Conservation (phyloP, 805 yeast genomes). For the Myxozyma monticola region DNA sequence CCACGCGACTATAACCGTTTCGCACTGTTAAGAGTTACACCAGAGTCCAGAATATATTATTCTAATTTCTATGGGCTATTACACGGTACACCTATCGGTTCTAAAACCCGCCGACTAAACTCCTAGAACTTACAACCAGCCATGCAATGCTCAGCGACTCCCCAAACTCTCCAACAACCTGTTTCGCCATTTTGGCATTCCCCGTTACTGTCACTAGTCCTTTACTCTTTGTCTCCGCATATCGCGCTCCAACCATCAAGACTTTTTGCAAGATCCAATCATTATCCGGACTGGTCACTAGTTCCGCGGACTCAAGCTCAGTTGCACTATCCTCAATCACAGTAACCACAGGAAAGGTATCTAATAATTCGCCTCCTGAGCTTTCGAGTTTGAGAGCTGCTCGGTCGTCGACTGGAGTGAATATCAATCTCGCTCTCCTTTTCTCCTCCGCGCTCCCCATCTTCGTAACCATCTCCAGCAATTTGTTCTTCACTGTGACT, state of each 20-base stretch:
- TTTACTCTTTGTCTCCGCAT: neutral
- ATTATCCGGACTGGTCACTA: neutral
- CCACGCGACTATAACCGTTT: too few relatives aligned
- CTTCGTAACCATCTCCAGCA: conserved; percentile 13
- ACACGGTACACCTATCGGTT: too few relatives aligned
- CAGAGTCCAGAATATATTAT: too few relatives aligned
- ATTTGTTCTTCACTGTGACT: conserved; percentile 1
- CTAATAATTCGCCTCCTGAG: too few relatives aligned
- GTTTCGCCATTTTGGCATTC: conserved; percentile 14
- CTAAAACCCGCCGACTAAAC: conserved; percentile 12
- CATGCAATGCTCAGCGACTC: too few relatives aligned
- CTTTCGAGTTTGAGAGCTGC: too few relatives aligned
- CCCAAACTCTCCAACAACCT: neutral
- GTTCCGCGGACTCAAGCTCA: too few relatives aligned
- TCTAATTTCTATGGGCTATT: too few relatives aligned
- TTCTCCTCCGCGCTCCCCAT: conserved; percentile 24
- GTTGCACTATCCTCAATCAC: neutral
- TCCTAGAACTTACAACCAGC: conserved; percentile 12
- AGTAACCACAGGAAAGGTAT: neutral
- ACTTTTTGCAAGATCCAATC: conserved; percentile 8
- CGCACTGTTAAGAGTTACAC: too few relatives aligned
- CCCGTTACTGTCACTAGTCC: conserved; percentile 12
- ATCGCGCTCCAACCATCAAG: neutral
- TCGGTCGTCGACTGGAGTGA: neutral
- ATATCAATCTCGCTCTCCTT: conserved; percentile 7